Base-by-base conservation (phyloP, 2,329 filamentous ascomycete species). In the Thermothelomyces thermophilus region DNA sequence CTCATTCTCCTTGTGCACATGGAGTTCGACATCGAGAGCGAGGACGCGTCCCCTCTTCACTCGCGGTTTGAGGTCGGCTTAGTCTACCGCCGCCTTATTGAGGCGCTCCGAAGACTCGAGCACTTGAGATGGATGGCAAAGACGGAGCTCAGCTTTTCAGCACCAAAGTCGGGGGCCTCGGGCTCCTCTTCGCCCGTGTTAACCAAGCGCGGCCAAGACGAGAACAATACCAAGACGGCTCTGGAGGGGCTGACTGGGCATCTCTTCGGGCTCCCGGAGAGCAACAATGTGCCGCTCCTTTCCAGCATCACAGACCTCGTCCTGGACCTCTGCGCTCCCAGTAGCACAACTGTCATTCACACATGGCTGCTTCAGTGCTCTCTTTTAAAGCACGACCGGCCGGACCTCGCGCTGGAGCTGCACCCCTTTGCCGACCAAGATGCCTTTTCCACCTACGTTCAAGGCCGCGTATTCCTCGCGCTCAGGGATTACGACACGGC, bases 1-100 rank as follows among this genome's bases (percentile, higher is more conserved):
- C 72, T 97, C 2, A 76, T 93, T 2, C 75, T 98, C 6, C 74
- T 95, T 14, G 77, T 93, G 9, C 90, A 96, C 65, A 85, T 97
- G 75, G 86, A 93, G 64, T 84, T 83, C 34, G 88, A 93, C 62
- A 79, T 87, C 46, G 86, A 90, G 51, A 79, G 83, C 56, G 82
- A 84, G 36, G 82, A 88, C 35, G 79, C 86, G 14, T 80, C 48
- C 6, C 50, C 80, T 2, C 72, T 82, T 30, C 76, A 79, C 56
- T 68, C 74, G 34, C 69, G 74, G 17, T 71, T 87, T 8, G 79
- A 84, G 24, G 84, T 93, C 51, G 80, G 85, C 43, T 70, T 73
- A 1, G 80, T 91, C 31, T 91, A 86, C 68, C 70, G 80, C 60
- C 75, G 79, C 41, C 74, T 96, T 5, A 73, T 93, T 30, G 71